Conservation (phyloP, 352 stramenopile species). For the Phytophthora tubulina region DNA sequence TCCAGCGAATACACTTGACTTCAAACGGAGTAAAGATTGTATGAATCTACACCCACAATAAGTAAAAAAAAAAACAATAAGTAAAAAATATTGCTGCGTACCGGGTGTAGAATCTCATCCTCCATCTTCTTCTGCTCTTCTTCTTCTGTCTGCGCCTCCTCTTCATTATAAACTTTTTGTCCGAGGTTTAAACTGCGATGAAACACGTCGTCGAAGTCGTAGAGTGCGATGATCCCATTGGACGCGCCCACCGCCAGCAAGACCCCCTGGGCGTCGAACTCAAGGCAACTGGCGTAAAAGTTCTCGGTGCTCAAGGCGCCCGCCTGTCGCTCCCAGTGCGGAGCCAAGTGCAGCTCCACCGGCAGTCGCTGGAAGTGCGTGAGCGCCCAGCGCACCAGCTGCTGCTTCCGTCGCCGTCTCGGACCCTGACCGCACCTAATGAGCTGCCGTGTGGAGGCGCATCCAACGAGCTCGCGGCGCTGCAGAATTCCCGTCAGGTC, state of each 20-base stretch:
- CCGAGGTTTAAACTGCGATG: conserved; percentile 65
- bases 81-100: conserved; percentile 19
- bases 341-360: conserved; percentile 51
- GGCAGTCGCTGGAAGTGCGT: conserved; percentile 56
- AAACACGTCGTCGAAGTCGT: conserved; percentile 85
- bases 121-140: conserved; percentile 4
- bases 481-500: conserved; percentile 52
- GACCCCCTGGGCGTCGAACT: conserved; percentile 77
- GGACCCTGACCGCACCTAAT: conserved; percentile 5
- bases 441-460: conserved; percentile 10
- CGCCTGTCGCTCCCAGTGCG: conserved; percentile 56
- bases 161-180: conserved; percentile 37
- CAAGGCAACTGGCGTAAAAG: conserved; percentile 74
- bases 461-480: conserved; percentile 54
- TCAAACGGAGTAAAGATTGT: conserved; percentile 77
- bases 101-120: conserved; percentile 47
- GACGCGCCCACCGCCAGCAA: conserved; percentile 70
- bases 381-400: conserved; percentile 65
- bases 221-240: conserved; percentile 77
- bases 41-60: conserved; percentile 60
- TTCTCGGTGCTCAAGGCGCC: conserved; percentile 28
- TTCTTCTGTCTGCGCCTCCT: background rate
- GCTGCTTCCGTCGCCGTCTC: conserved; percentile 52
- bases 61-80: conserved; percentile 10
- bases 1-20: conserved; percentile 82